These are phyloP conservation scores for Bruguiera sexangula DNA, from an alignment of 345 rosid genomes.

Conservation along the genomic window DNA sequence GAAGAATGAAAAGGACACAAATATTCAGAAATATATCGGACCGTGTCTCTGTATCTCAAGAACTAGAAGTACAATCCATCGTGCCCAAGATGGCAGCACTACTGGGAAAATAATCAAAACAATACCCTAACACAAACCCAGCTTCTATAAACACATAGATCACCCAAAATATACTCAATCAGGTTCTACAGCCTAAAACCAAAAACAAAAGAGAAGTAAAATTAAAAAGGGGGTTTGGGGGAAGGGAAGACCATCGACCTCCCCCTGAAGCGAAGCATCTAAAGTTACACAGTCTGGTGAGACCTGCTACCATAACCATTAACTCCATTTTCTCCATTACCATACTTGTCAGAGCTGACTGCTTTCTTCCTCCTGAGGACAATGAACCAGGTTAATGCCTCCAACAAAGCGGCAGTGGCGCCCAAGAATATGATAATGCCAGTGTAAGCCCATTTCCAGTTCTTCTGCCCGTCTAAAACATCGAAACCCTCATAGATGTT, in stretches of 20 bases:
- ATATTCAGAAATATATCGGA: too few relatives aligned
- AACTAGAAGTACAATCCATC: too few relatives aligned
- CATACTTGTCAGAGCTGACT: slow-evolving; percentile 22
- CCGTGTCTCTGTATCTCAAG: too few relatives aligned
- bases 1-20: too few relatives aligned
- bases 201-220: background rate
- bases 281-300: slow-evolving; percentile 4
- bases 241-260: too few relatives aligned
- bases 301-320: slow-evolving; percentile 27
- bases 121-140: too few relatives aligned
- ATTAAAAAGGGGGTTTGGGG: background rate
- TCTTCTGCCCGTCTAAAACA: slow-evolving; percentile 43
- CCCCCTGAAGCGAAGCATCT: background rate
- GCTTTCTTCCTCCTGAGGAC: slow-evolving; percentile 58
- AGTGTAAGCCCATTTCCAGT: slow-evolving; percentile 61
- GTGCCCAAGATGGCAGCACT: too few relatives aligned
- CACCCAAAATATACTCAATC: too few relatives aligned
- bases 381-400: slow-evolving; percentile 66
- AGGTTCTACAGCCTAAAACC: too few relatives aligned
- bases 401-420: slow-evolving; percentile 39
- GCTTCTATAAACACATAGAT: too few relatives aligned
- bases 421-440: slow-evolving; percentile 61
- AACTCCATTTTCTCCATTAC: slow-evolving; percentile 37
- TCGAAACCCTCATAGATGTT: slow-evolving; percentile 74
- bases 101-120: too few relatives aligned